Evolutionary conservation across 1,139 yeast genomes (phyloP), one percentile per base, ranked within the genome.

Genomic region (Suhomyces choctaworum): DNA sequence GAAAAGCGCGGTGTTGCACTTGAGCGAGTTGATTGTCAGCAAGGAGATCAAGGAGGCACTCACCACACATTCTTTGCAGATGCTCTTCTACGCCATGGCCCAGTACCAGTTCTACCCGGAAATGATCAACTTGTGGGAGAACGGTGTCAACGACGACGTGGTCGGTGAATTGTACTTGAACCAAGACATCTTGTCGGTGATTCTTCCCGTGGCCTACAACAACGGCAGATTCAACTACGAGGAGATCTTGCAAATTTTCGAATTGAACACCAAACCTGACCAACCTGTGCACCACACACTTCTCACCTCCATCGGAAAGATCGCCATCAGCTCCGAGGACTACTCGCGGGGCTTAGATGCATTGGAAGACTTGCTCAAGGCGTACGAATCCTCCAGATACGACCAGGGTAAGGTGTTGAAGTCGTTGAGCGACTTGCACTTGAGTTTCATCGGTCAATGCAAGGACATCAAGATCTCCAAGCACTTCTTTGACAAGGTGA

Each of bases 371-470:
- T 54, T 70, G 37, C 59, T 68, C 47, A 47, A 56, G 31, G 29
- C 45, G 6, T 62, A 55, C 41, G 71, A 62, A 42, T 20, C 36
- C 12, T 25, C 42, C 22, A 40, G 37, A 16, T 34, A 48, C 12
- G 40, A 38, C 20, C 43, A 49, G 20, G 43, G 43, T n/a, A 44
- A 46, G 32, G 46, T 58, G 15, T 50, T 55, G 40, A 44, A 50
- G 14, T 54, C 63, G 2, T 59, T 70, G 42, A 60, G 69, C 30
- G 85, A 82, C 58, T 80, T 84, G 33, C 95, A 85, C 60, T 71
- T 83, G 45, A 74, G 85, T 2, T 88, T 89, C 52, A 82, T 89
- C 52, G 95, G 96, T 31, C 80, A 79, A 46, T 83, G 90, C 58
- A 79, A 80, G 48, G 94, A 88, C 50, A 69, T 82, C 34, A 70